Base-by-base conservation (phyloP, 148 eudicot species). In the Rhododendron kiyosumense region DNA sequence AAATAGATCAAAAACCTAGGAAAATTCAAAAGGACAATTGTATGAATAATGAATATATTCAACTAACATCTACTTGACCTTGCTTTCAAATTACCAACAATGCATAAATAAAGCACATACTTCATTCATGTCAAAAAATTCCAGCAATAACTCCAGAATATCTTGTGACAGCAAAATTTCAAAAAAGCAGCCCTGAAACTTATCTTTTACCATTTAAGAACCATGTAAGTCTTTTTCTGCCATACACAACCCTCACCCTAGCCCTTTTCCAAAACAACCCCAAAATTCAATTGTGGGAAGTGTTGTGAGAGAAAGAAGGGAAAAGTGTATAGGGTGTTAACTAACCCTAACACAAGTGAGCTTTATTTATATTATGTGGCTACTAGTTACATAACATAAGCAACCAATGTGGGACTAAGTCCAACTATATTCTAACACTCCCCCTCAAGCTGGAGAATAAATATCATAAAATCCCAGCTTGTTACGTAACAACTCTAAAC, bases 1-100 rank as follows among this genome's bases (percentile, higher is more conserved):
- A 87, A 94, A 92, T 41, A 91, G 85, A 88, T 91, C 78, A 54
- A 90, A 94, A 52, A 94, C 90, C 94, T 94, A 79, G 36, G 86
- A 13, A 38, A 41, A 79, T 28, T 67, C 65, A 41, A 65, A 46
- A 46, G 26, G 14, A 63, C n/a, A 41, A 51, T 61, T 13, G 45
- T 17, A 48, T 45, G n/a, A 59, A 59, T 45, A 78, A 17, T 46
- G 11, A 46, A 46, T 46, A 46, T 46, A 46, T 38, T 41, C 20
- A 32, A 41, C 41, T 45, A 78, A 5, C 14, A 48, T 38, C 24
- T 45, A 36, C 22, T 11, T 54, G 22, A 52, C 15, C 32, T 36
- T 71, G 83, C 7, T 79, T 80, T 28, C 61, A 80, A 36, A 74
- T 18, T 32, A 81, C 26, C 74, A 78, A 20, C 26, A 1, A 24